Conservation (phyloP, 1,284 basidiomycete genomes). For the Papiliotrema terrestris region DNA sequence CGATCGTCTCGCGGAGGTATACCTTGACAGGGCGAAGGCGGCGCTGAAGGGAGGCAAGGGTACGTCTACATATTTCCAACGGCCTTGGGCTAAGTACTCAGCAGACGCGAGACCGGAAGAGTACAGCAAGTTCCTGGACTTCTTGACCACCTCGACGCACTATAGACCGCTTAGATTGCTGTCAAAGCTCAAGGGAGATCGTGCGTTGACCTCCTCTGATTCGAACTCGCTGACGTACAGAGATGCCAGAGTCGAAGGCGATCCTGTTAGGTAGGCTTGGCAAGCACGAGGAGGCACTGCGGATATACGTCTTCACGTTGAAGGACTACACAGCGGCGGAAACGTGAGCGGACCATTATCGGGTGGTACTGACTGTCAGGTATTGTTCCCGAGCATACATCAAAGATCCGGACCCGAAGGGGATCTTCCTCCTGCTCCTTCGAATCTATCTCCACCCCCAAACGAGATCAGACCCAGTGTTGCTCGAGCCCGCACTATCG, state of each 20-base stretch:
- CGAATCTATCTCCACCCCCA: constrained; percentile 78
- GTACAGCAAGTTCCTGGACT: constrained; percentile 69
- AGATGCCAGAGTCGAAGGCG: constrained; percentile 82
- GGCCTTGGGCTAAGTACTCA: neutral
- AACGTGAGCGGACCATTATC: constrained; percentile 57
- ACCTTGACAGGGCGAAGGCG: constrained; percentile 62
- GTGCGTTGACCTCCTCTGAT: constrained; percentile 47
- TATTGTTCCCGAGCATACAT: constrained; percentile 81
- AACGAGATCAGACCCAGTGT: constrained; percentile 17
- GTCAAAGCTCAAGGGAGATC: constrained; percentile 67
- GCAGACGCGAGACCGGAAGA: constrained; percentile 28
- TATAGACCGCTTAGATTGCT: constrained; percentile 80
- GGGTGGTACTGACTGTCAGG: constrained; percentile 49
- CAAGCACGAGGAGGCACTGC: constrained; percentile 86
- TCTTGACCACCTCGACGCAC: constrained; percentile 66
- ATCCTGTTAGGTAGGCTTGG: constrained; percentile 84
- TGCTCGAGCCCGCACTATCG: constrained; percentile 73
- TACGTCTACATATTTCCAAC: constrained; percentile 3
- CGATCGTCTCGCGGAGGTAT: constrained; percentile 81
- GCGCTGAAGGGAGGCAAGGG: constrained; percentile 56
- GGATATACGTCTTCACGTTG: constrained; percentile 84
- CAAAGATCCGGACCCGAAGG: constrained; percentile 55
- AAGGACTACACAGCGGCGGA: constrained; percentile 81
- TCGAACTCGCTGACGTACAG: constrained; percentile 47
- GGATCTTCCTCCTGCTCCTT: constrained; percentile 79